Evolutionary conservation across 2,329 filamentous ascomycete genomes (phyloP).

Genomic region (Alternaria sp.): DNA sequence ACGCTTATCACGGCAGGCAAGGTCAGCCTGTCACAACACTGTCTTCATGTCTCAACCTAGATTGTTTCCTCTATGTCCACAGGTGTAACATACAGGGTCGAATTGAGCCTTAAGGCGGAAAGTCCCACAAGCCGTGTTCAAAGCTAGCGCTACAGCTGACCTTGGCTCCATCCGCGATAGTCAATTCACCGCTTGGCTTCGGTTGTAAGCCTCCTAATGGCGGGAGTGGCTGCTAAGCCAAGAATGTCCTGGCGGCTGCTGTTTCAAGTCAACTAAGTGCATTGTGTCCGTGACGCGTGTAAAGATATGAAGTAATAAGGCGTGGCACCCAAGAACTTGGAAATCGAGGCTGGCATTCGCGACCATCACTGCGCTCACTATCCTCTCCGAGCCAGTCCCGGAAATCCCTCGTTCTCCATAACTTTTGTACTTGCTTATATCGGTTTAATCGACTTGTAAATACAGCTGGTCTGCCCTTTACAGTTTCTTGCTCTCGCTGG

Average conservation of each 20-base stretch:
- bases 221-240: slow-evolving; percentile 13
- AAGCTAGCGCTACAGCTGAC: slow-evolving; percentile 8
- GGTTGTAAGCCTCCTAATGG: slow-evolving; percentile 10
- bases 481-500: neutral
- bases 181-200: neutral
- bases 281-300: slow-evolving; percentile 1
- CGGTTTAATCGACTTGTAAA: slow-evolving; percentile 14
- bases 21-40: neutral
- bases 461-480: slow-evolving; percentile 17
- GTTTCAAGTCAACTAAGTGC: slow-evolving; percentile 9
- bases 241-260: slow-evolving; percentile 13
- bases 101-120: slow-evolving; percentile 5
- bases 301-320: slow-evolving; percentile 13
- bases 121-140: slow-evolving; percentile 10
- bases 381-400: slow-evolving; percentile 5
- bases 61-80: neutral
- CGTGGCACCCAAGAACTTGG: slow-evolving; percentile 6
- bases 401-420: slow-evolving; percentile 12
- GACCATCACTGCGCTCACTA: slow-evolving; percentile 10
- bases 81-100: slow-evolving; percentile 7
- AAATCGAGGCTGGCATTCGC: slow-evolving; percentile 8
- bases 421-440: slow-evolving; percentile 13
- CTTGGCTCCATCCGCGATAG: neutral
- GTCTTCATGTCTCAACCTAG: neutral
- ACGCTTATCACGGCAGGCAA: neutral